phyloP scores from a whole-genome alignment of 169 alveolate genomes.

The Cryptosporidium muris region DNA sequence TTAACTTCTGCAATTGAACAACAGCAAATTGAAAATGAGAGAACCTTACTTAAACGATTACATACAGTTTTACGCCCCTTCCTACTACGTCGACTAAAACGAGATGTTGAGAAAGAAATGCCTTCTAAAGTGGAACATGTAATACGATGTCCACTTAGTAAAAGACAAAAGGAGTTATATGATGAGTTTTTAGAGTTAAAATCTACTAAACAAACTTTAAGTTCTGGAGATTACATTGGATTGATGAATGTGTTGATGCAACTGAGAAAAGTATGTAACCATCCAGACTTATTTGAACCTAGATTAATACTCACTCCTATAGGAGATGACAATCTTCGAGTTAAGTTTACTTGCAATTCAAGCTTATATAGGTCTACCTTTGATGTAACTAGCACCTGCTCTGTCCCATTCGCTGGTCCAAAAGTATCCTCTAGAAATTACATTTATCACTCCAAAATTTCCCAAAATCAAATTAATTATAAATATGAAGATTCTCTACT shows the following conservation, averaged over 20 bases:
- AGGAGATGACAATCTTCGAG: conserved; percentile 11
- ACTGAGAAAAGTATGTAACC: conserved; percentile 98
- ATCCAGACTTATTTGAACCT: conserved; percentile 96
- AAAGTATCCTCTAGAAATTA: conserved; percentile 19
- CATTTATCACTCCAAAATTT: conserved; percentile 1
- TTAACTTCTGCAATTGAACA: conserved; percentile 92
- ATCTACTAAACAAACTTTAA: conserved; percentile 80
- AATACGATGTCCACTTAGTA: conserved; percentile 89
- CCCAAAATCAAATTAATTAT: background rate
- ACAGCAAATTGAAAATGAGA: conserved; percentile 72
- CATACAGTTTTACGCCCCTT: conserved; percentile 97
- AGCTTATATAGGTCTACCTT: background rate
- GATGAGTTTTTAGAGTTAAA: conserved; percentile 94
- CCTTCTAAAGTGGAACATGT: conserved; percentile 97
- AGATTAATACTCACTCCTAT: conserved; percentile 90
- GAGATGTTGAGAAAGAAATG: conserved; percentile 98
- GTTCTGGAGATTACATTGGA: conserved; percentile 90
- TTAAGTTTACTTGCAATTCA: conserved; percentile 12
- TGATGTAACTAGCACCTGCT: conserved; percentile 13
- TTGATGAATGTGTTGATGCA: conserved; percentile 96
- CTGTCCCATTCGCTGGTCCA: conserved; percentile 21
- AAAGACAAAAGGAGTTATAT: conserved; percentile 92
- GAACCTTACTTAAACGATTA: conserved; percentile 83
- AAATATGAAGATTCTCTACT: background rate
- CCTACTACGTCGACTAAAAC: conserved; percentile 94